Conservation (phyloP, 306 rosid species). For the Arachis hypogaea region DNA sequence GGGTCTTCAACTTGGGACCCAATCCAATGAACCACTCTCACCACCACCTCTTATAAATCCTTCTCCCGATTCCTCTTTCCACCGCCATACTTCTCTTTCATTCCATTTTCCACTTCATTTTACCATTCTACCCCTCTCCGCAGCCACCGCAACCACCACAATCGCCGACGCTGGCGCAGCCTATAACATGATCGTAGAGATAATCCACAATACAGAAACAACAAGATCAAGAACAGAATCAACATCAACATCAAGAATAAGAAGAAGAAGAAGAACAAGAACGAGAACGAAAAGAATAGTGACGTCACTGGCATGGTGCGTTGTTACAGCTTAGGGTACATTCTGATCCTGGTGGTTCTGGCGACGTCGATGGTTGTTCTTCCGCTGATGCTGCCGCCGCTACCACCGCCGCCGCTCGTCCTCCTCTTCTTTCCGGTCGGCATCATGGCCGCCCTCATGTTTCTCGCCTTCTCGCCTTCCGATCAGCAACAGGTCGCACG, state of each 20-base stretch:
- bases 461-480: slow-evolving; percentile 64
- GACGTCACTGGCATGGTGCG: slow-evolving; percentile 46
- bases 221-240: too few species aligned
- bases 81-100: neutral
- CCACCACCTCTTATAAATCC: slow-evolving; percentile 25
- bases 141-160: neutral
- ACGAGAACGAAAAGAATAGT: neutral
- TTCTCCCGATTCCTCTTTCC: neutral
- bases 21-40: slow-evolving; percentile 48
- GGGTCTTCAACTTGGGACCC: slow-evolving; percentile 37
- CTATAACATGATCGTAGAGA: slow-evolving; percentile 43
- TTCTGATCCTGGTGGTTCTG: slow-evolving; percentile 51
- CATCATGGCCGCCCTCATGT: slow-evolving; percentile 73
- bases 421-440: slow-evolving; percentile 74
- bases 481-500: neutral
- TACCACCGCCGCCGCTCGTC: slow-evolving; percentile 77
- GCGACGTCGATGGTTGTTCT: slow-evolving; percentile 68
- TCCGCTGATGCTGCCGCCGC: slow-evolving; percentile 71
- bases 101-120: neutral
- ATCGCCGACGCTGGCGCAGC: neutral
- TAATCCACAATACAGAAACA: neutral
- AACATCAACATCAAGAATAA: too few species aligned
- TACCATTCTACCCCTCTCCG: slow-evolving; percentile 18
- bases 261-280: too few species aligned
- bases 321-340: slow-evolving; percentile 47